Percentiles rank a stretch among this genome's conserved stretches.
These are phyloP conservation scores for Leccinum insolens DNA, from an alignment of 1,284 basidiomycete genomes.

Conservation along the genomic window DNA sequence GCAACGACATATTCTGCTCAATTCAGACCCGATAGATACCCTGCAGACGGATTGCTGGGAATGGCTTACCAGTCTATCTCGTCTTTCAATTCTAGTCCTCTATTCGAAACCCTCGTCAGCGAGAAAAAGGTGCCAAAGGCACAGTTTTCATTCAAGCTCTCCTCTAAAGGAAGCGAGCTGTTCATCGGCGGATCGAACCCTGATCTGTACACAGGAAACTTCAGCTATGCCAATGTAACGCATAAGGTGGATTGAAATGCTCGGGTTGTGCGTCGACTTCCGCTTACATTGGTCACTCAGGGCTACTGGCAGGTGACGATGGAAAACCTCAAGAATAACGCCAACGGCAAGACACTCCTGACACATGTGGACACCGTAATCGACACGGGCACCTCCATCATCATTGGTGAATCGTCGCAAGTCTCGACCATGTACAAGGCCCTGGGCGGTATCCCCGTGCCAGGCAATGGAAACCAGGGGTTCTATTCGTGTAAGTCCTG, in stretches of 20 bases:
- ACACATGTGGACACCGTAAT: conserved; percentile 38
- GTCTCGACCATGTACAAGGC: conserved; percentile 7
- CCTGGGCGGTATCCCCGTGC: conserved; percentile 11
- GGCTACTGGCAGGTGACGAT: conserved; percentile 46
- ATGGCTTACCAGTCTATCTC: conserved; percentile 34
- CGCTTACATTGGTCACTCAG: conserved; percentile 27
- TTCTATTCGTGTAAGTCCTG: conserved; percentile 15
- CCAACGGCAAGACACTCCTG: conserved; percentile 14
- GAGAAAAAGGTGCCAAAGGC: conserved; percentile 23
- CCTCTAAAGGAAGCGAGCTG: conserved; percentile 31
- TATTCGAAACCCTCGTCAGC: conserved; percentile 28
- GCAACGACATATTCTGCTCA: conserved; percentile 28
- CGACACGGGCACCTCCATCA: conserved; percentile 52
- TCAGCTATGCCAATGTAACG: conserved; percentile 32
- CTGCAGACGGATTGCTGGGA: conserved; percentile 37
- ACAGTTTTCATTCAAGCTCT: conserved; percentile 44
- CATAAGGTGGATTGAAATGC: conserved; percentile 21
- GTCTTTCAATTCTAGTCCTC: conserved; percentile 16
- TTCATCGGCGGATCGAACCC: conserved; percentile 39
- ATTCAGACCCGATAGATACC: conserved; percentile 20
- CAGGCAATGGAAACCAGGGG: neutral
- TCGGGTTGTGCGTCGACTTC: neutral
- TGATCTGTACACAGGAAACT: conserved; percentile 16
- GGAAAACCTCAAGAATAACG: conserved; percentile 34
- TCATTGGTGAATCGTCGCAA: conserved; percentile 34